Base-by-base conservation (phyloP, 805 yeast species). In the Barnettozyma salicaria region DNA sequence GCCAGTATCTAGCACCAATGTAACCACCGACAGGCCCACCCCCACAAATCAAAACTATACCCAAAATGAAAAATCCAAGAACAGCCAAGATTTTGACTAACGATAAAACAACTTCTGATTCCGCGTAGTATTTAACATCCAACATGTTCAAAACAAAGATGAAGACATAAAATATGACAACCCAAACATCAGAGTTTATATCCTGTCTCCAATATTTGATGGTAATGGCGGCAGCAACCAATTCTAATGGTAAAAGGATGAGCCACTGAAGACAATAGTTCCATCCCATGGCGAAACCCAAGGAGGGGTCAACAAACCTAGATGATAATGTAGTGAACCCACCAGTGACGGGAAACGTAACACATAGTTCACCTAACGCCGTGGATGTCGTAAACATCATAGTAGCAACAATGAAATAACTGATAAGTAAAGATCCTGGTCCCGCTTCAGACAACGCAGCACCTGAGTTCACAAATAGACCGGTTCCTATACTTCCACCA, bases 401-500 rank as follows among this genome's bases (percentile, higher is more conserved):
- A 3, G 74, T 57, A 34, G 80, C 77, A 21, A 75, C 64, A 22
- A 76, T 56, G 19, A 58, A 48, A 64, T 77, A 72, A 42, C 74
- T 78, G 33, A 79, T 70, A 33, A 78, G 58, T 26, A 79, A 56
- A 32, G 79, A 71, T 3, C 78, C 85, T 6, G 84, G 81, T 16
- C 86, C 87, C 49, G 80, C 80, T 13, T 67, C 63, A 18, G 49
- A 56, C 37, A 80, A 60, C 1, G 81, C 74, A 36, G 67, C 60
- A 41, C 84, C 85, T 7, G 81, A 69, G 39, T 81, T 82, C 35
- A 79, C 73, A 43, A 80, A 78, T 40, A 79, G 60, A 54, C 87
- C 85, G 21, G 85, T 77, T 57, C 88, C 86, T 45, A 80, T 76
- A 42, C 79, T 70, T 49, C 85, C 84, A 43, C 84, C 87, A 37